A percentile compares a stretch with the other conserved stretches of the same genome.
Evolutionary conservation across 306 rosid species (phyloP).

Genomic region (Luffa acutangula): DNA sequence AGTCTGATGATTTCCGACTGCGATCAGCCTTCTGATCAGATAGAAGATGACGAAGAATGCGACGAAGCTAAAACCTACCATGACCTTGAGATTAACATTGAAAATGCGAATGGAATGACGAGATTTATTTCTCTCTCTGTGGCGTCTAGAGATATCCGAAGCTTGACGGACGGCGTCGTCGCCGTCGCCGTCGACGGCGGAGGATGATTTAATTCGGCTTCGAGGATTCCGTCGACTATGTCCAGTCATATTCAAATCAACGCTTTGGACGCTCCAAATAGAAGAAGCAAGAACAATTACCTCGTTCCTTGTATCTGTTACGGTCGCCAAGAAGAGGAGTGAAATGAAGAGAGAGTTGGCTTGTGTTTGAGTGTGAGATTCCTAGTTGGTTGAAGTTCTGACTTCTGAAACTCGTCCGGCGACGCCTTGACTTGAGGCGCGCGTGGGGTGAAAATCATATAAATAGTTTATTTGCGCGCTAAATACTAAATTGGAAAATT

Average conservation of each 20-base stretch:
- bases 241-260: slow-evolving; percentile 36
- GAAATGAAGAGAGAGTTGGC: neutral
- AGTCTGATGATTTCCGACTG: slow-evolving; percentile 15
- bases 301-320: neutral
- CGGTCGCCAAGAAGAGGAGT: neutral
- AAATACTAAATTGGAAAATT: neutral
- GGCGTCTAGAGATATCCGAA: slow-evolving; percentile 20
- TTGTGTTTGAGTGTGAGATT: neutral
- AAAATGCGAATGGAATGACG: slow-evolving; percentile 37
- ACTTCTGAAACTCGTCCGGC: neutral
- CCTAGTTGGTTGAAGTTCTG: neutral
- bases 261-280: neutral
- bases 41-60: slow-evolving; percentile 46
- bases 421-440: neutral
- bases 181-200: slow-evolving; percentile 7
- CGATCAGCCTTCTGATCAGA: slow-evolving; percentile 32
- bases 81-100: slow-evolving; percentile 37
- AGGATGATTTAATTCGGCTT: slow-evolving; percentile 37
- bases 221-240: slow-evolving; percentile 40
- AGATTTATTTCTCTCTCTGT: slow-evolving; percentile 19
- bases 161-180: neutral
- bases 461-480: neutral
- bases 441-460: neutral
- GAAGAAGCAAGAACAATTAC: neutral
- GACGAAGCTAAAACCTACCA: slow-evolving; percentile 29